Base-by-base conservation (phyloP, 306 rosid species). In the Quercus cerris region DNA sequence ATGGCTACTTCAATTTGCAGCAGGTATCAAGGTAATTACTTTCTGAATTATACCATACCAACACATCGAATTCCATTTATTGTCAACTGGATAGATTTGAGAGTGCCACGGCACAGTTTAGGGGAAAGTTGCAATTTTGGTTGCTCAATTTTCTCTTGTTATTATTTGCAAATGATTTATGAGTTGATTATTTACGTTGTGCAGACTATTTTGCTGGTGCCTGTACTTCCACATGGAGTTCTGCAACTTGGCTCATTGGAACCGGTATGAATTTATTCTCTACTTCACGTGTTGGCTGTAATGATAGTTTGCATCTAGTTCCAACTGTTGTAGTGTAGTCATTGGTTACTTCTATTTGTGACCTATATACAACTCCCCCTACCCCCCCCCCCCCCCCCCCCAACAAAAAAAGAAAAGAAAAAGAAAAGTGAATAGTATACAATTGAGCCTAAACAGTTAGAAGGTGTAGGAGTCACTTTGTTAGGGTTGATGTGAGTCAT, bases 161-260 rank as follows among this genome's bases (percentile, higher is more conserved):
- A 67, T 35, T 35, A 25, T 63, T 78, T 78, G 11, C 22, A 54
- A 77, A 28, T 15, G 14, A 23, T 74, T 75, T n/a, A 9, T 58
- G 51, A 75, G 56, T 44, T 77, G 51, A 33, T 78, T 56, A 67
- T 70, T 66, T 59, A 56, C 56, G 25, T 49, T 44, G 57, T 67
- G 86, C 93, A 95, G 99, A 95, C 99, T 51, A 89, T 95, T 81
- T 83, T 93, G 81, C 81, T 93, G 79, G 90, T 93, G 27, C 98
- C 99, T 75, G 89, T 95, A 62, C 91, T 86, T 88, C 94, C 99
- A 6, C 80, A 79, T 64, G 98, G 99, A 70, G 98, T 95, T 75
- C 77, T 95, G 86, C 98, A 93, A 84, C 90, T 95, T 23, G 99
- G 98, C 75, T 95, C 99, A 11, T 77, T 82, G 77, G 89, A 95